Evolutionary conservation across 179 eudicot species (phyloP), one percentile per base, ranked within the genome.

Genomic region (Silene coronaria): DNA sequence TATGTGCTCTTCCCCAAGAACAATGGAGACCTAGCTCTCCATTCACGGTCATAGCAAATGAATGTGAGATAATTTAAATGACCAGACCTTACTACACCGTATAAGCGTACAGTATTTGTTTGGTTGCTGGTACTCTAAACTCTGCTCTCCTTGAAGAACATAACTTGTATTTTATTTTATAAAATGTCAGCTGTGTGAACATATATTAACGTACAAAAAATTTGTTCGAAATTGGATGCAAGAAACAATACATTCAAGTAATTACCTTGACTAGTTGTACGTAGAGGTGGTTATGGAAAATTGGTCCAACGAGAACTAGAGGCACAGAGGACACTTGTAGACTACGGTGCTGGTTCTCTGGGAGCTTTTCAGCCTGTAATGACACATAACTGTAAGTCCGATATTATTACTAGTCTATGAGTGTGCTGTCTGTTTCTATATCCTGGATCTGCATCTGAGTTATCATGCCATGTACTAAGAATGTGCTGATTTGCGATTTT

Each of bases 281-380:
- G 96, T 79, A 92, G 99, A 89, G 99, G 99, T 79, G 97, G 99
- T 79, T 95, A 95, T 82, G 99, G 99, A 73, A 91, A 95, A 78
- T 81, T 95, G 84, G 99, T 95, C 64, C 99, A 95, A 79, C 89
- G 77, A 80, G 99, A 95, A 79, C 82, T 95, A 79, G 99, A 95
- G 86, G 92, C 86, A 13, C 99, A 92, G 77, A 87, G 97, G 78
- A 86, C 91, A 65, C 90, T 95, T 59, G 99, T 95, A 59, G 99
- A 95, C 80, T 95, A 95, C 81, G 96, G 93, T 81, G 75, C 88
- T 80, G 94, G 92, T 75, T 82, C 98, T 23, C 80, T 95, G 79
- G 95, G 89, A 22, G 81, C 95, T 70, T 92, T 92, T 74, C 93
- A 85, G 19, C 95, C 92, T 45, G 85, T 79, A 74, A 76, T 89